Evolutionary conservation across 2,329 filamentous ascomycete species (phyloP).

Genomic region (Fusarium paranaense): DNA sequence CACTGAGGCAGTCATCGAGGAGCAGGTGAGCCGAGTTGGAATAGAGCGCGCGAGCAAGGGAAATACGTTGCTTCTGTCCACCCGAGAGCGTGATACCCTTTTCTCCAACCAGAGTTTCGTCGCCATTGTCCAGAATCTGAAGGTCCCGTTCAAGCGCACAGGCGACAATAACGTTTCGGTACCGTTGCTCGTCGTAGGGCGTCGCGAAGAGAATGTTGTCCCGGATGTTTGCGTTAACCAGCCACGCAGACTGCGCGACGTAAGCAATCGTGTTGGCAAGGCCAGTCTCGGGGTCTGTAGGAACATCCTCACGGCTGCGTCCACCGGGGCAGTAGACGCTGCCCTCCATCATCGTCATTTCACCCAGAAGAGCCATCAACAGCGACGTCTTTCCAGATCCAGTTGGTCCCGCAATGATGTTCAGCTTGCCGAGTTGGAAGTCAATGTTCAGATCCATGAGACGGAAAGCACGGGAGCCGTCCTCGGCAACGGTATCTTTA

Average conservation of each 20-base stretch:
- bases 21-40: conserved; percentile 92
- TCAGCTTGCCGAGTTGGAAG: conserved; percentile 88
- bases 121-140: conserved; percentile 90
- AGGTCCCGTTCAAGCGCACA: conserved; percentile 93
- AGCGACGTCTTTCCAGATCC: conserved; percentile 96
- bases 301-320: conserved; percentile 86
- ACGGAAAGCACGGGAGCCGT: conserved; percentile 80
- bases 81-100: conserved; percentile 97
- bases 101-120: conserved; percentile 94
- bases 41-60: conserved; percentile 95
- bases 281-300: conserved; percentile 82
- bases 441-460: conserved; percentile 85
- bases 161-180: conserved; percentile 87
- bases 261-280: conserved; percentile 94
- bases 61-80: conserved; percentile 97
- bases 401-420: conserved; percentile 92
- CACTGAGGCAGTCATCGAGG: conserved; percentile 94
- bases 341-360: conserved; percentile 90
- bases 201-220: conserved; percentile 95
- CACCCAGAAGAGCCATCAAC: conserved; percentile 93
- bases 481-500: conserved; percentile 68
- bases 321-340: conserved; percentile 87
- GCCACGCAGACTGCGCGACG: conserved; percentile 96
- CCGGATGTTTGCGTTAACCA: conserved; percentile 94
- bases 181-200: conserved; percentile 82